Evolutionary conservation across 1,284 basidiomycete genomes (phyloP).

Genomic region (Flammula alnicola): DNA sequence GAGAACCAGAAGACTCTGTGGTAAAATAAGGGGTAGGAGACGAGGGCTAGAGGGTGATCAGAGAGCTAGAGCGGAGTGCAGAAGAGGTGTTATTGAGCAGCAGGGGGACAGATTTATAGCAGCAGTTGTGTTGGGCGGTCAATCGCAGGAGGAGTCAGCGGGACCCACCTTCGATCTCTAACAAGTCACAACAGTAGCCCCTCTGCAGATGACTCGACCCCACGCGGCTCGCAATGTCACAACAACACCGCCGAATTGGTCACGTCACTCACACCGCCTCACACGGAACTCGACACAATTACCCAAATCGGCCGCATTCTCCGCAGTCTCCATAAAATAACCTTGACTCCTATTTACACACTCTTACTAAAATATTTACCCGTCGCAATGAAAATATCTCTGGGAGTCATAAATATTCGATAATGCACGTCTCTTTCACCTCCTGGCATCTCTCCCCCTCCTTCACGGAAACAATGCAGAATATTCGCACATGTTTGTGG

Average conservation of each 20-base stretch:
- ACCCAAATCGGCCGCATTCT: no score
- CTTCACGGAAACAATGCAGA: no score
- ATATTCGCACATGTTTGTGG: no score
- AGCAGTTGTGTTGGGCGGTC: constrained; percentile 11
- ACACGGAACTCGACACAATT: no score
- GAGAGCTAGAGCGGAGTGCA: constrained; percentile 19
- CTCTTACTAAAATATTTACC: no score
- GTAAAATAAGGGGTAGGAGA: constrained; percentile 10
- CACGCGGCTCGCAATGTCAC: constrained; percentile 24
- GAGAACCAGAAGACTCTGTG: constrained; percentile 35
- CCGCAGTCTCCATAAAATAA: no score
- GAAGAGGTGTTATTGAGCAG: constrained; percentile 15
- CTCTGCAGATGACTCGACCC: constrained; percentile 25
- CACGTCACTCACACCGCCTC: no score
- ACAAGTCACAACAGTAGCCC: constrained; percentile 26
- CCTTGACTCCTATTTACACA: no score
- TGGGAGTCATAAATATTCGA: no score
- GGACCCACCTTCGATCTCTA: constrained; percentile 20
- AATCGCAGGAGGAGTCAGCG: constrained; percentile 22
- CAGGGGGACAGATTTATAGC: neutral
- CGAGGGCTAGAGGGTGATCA: constrained; percentile 2
- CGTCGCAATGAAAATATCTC: no score
- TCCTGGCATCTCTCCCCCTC: no score
- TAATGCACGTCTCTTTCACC: no score
- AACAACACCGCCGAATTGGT: constrained; percentile 13